Evolutionary conservation across 2,329 filamentous ascomycete genomes (phyloP), one percentile per base, ranked within the genome.

Genomic region (Dactylellina haptotyla): DNA sequence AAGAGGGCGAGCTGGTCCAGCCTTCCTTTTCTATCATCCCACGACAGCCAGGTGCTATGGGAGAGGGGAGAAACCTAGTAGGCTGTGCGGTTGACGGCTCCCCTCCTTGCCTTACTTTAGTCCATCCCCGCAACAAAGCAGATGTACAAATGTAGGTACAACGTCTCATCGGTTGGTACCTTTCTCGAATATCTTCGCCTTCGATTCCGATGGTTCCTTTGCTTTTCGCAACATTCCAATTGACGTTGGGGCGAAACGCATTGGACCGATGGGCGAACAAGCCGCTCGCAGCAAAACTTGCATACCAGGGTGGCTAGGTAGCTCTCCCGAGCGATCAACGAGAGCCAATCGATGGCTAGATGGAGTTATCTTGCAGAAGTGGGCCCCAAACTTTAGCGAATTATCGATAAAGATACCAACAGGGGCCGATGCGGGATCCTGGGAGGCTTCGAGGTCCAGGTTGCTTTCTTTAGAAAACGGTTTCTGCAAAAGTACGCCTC

Each of bases 201-300:
- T 61, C 58, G 18, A 45, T 64, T 54, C 57, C 51, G 45, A 65
- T 50, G 41, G 16, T 59, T 50, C 67, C 26, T 66, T 26, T 59
- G 45, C 30, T 30, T 64, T 54, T 67, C 56, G 59, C 46, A 59
- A 48, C 69, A 62, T 72, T 73, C 69, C 53, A 65, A 45, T 66
- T 56, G 61, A 66, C 48, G 61, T 73, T 66, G 54, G 69, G 61
- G 69, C 39, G 69, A 73, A 59, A 73, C 61, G 45, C 45, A 59
- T 67, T 59, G 45, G 25, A 51, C 25, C 23, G 43, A 57, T 53
- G 18, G 39, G 39, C 9, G 30, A 23, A 23, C 45, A 18, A 73
- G 32, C 69, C 69, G 69, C 66, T 73, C 69, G 69, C 69, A 73
- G 69, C 69, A 53, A 64, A n/a, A 41, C 48, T 39, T 66, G 61